A percentile compares a stretch with the other conserved stretches of the same genome.
Conservation (phyloP, 2,329 filamentous ascomycete genomes). For the Geosmithia putterillii region DNA sequence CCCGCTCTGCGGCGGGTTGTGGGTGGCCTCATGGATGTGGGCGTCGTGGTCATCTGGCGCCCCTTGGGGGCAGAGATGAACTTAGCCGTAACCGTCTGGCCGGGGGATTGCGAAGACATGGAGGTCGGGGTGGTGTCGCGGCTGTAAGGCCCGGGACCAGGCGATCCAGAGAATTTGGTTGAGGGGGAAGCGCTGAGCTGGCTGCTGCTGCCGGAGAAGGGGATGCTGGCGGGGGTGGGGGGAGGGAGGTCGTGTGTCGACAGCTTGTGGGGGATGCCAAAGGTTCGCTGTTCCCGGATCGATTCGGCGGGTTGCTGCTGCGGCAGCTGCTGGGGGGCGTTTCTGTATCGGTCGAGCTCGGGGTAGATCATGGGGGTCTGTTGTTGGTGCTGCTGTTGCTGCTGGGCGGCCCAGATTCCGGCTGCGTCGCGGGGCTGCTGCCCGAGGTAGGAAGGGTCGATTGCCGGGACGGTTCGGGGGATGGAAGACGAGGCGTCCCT, state of each 20-base stretch:
- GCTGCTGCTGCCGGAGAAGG: conserved; percentile 46
- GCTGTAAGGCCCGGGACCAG: conserved; percentile 57
- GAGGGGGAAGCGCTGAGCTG: conserved; percentile 54
- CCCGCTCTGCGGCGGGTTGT: conserved; percentile 45
- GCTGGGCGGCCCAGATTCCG: not conserved
- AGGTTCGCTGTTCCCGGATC: conserved; percentile 17
- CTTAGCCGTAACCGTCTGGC: conserved; percentile 36
- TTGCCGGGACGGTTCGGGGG: conserved; percentile 10
- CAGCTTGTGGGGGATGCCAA: conserved; percentile 41
- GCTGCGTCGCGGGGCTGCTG: not conserved
- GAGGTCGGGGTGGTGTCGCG: conserved; percentile 70
- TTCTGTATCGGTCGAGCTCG: conserved; percentile 49
- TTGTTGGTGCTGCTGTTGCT: not conserved
- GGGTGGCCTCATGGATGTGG: conserved; percentile 37
- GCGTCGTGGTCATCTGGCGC: conserved; percentile 41
- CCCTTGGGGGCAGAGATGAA: conserved; percentile 31
- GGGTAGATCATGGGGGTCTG: conserved; percentile 36
- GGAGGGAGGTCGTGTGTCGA: conserved; percentile 55
- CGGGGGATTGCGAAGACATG: conserved; percentile 62
- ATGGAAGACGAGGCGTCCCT: conserved; percentile 28
- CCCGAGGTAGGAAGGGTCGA: not conserved
- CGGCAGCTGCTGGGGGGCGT: conserved; percentile 24
- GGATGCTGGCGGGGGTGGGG: conserved; percentile 40
- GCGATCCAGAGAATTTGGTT: conserved; percentile 63
- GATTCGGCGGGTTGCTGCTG: conserved; percentile 3